Base-by-base conservation (phyloP, 768 basidiomycete species). In the Lentinus tigrinus region DNA sequence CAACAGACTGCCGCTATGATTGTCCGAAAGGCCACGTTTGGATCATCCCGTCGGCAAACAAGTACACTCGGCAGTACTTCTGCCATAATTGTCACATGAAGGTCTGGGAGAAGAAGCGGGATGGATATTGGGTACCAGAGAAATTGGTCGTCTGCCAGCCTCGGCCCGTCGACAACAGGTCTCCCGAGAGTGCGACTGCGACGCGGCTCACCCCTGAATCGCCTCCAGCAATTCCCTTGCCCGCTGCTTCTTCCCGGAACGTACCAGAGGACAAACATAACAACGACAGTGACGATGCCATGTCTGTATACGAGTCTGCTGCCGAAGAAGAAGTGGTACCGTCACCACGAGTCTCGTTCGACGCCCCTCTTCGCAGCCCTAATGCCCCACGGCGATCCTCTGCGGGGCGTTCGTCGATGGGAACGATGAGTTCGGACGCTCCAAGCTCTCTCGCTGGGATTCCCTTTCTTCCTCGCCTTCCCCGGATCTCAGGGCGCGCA, bases 31-130 rank as follows among this genome's bases (percentile, higher is more conserved):
- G 46, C 13, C 63, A 64, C 36, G n/a, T 34, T 2, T 64, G 63
- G 60, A 38, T 7, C 3, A 39, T 61, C 6, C 2, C 1, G 2
- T 17, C 37, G 0, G 50, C 56, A 2, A 64, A 61, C 40, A 47
- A 39, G 11, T 23, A 14, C 48, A 36, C 52, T 19, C 50, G 63
- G 27, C 31, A n/a, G 7, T 64, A 64, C 26, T 6, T 58, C 9
- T 64, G 63, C 47, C 17, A 3, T 0, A 13, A n/a, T 4, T 64
- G 60, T 19, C 47, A 48, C 1, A 26, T 40, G 17, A 10, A 36
- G 4, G 54, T 59, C 6, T n/a, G 40, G 11, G 63, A 64, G 54
- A 60, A 53, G 51, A 61, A 61, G 38, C 16, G 13, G 11, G 39
- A 55, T n/a, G 50, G 57, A 1, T 61, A 24, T 23, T 64, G 63